phyloP scores from a whole-genome alignment of 768 basidiomycete genomes.

The Leucocoprinus birnbaumii region DNA sequence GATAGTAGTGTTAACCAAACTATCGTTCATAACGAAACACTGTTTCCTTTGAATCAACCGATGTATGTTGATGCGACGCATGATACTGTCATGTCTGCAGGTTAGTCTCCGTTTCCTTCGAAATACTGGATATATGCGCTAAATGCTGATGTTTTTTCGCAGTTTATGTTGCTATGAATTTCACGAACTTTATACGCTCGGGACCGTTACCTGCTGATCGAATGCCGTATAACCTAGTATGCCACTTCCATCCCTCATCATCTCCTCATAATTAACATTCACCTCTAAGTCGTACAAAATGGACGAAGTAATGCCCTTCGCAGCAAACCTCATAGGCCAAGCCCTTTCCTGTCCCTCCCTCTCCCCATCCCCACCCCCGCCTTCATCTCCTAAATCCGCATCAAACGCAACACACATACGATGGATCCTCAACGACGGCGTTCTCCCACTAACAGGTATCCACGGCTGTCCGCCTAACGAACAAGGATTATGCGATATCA shows the following conservation, averaged over 20 bases:
- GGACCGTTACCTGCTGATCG: slow-evolving; percentile 66
- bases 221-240: slow-evolving; percentile 49
- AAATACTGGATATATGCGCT: neutral
- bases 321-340: slow-evolving; percentile 39
- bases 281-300: slow-evolving; percentile 23
- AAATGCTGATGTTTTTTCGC: neutral
- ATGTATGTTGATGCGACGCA: slow-evolving; percentile 79
- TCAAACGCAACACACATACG: slow-evolving; percentile 46
- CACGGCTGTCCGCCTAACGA: slow-evolving; percentile 52
- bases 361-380: neutral
- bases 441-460: slow-evolving; percentile 65
- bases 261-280: neutral
- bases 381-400: slow-evolving; percentile 3
- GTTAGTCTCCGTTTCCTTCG: neutral
- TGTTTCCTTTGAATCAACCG: slow-evolving; percentile 54
- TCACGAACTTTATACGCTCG: slow-evolving; percentile 55
- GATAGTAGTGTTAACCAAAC: slow-evolving; percentile 71
- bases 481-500: slow-evolving; percentile 62
- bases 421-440: slow-evolving; percentile 72
- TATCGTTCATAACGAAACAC: slow-evolving; percentile 48
- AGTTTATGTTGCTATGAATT: slow-evolving; percentile 72
- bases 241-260: slow-evolving; percentile 18
- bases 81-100: slow-evolving; percentile 56
- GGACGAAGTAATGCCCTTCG: slow-evolving; percentile 32
- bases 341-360: slow-evolving; percentile 36